phyloP scores from a whole-genome alignment of 2,329 filamentous ascomycete genomes.

The Achaetomium macrosporum region DNA sequence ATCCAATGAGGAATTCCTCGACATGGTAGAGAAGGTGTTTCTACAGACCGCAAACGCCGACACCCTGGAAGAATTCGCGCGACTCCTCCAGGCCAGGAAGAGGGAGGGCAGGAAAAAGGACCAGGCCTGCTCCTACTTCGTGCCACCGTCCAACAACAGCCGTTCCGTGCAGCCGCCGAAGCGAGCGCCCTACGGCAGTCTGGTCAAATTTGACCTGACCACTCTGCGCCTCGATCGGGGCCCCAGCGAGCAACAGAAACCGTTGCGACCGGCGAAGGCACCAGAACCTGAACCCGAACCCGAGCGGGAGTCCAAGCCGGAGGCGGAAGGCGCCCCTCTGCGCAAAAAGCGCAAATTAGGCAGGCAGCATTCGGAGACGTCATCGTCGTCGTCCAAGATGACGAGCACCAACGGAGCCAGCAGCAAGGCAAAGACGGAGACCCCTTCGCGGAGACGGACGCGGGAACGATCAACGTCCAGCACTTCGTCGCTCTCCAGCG shows the following conservation, averaged over 20 bases:
- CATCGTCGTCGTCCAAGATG: slow-evolving; percentile 8
- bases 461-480: slow-evolving; percentile 27
- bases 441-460: slow-evolving; percentile 23
- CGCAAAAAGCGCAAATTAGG: slow-evolving; percentile 25
- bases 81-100: slow-evolving; percentile 49
- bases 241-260: slow-evolving; percentile 4
- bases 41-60: slow-evolving; percentile 50
- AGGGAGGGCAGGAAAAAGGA: slow-evolving; percentile 50
- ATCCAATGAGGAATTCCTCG: slow-evolving; percentile 45
- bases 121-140: slow-evolving; percentile 49
- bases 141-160: slow-evolving; percentile 40
- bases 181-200: slow-evolving; percentile 43
- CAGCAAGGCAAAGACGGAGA: slow-evolving; percentile 20
- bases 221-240: slow-evolving; percentile 19
- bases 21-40: slow-evolving; percentile 54
- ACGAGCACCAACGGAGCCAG: slow-evolving; percentile 19
- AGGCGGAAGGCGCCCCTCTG: slow-evolving; percentile 10
- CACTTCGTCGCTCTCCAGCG: slow-evolving; percentile 32
- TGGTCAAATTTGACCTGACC: slow-evolving; percentile 39
- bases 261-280: slow-evolving; percentile 6
- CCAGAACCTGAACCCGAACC: slow-evolving; percentile 10
- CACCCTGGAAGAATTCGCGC: slow-evolving; percentile 46
- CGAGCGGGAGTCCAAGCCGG: slow-evolving; percentile 10
- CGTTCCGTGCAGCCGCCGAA: slow-evolving; percentile 38
- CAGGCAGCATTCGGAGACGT: slow-evolving; percentile 16